phyloP scores from a whole-genome alignment of 169 alveolate species.

The Plasmodium gallinaceum region DNA sequence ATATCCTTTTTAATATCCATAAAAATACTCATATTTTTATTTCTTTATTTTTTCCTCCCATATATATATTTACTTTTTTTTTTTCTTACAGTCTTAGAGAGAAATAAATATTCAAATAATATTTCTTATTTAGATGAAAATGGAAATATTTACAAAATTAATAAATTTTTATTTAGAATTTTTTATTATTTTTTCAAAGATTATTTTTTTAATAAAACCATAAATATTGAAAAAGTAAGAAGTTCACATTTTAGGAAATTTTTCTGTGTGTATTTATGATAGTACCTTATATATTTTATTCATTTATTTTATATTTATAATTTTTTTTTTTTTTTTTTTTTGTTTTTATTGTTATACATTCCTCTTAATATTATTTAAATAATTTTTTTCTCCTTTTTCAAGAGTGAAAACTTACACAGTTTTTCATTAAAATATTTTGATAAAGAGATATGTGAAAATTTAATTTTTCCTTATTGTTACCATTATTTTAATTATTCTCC shows the following conservation, averaged over 20 bases:
- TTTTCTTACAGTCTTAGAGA: slow-evolving; percentile 14
- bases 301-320: not conserved
- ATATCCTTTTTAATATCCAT: not conserved
- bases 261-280: not conserved
- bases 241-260: not conserved
- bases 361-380: not conserved
- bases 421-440: slow-evolving; percentile 18
- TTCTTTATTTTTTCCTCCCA: not conserved
- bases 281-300: not conserved
- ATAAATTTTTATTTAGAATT: slow-evolving; percentile 19
- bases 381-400: not conserved
- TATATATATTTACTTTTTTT: not conserved
- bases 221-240: slow-evolving; percentile 18
- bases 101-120: slow-evolving; percentile 43
- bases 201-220: slow-evolving; percentile 21
- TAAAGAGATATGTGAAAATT: slow-evolving; percentile 23
- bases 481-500: slow-evolving; percentile 49
- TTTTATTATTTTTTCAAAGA: slow-evolving; percentile 18
- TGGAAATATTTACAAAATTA: slow-evolving; percentile 28
- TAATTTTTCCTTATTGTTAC: slow-evolving; percentile 36
- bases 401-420: slow-evolving; percentile 14
- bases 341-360: not conserved
- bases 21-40: not conserved
- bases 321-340: not conserved
- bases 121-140: slow-evolving; percentile 25